Evolutionary conservation across 2,329 filamentous ascomycete species (phyloP).

Genomic region (Polychaeton citri): DNA sequence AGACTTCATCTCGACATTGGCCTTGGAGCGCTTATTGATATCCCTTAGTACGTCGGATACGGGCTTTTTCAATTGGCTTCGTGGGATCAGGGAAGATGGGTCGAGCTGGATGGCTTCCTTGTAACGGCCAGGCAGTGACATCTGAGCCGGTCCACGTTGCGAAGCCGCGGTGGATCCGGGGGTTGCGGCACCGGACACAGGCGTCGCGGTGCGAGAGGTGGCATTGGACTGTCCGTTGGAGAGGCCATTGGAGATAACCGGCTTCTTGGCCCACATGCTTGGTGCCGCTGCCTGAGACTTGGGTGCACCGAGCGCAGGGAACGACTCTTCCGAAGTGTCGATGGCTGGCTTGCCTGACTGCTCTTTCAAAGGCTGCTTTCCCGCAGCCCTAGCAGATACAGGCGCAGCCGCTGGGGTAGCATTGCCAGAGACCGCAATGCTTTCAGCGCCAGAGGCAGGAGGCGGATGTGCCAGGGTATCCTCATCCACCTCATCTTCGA

Average conservation of each 20-base stretch:
- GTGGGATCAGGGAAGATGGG: constrained; percentile 62
- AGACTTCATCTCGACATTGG: constrained; percentile 64
- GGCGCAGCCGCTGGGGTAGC: constrained; percentile 30
- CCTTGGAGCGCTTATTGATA: constrained; percentile 83
- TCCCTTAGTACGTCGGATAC: constrained; percentile 76
- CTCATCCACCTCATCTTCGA: constrained; percentile 74
- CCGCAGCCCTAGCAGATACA: constrained; percentile 50
- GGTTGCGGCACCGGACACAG: constrained; percentile 43
- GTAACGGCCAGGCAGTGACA: constrained; percentile 72
- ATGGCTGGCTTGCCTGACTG: constrained; percentile 34
- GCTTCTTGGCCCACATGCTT: constrained; percentile 66
- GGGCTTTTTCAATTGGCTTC: constrained; percentile 68
- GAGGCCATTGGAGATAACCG: constrained; percentile 32
- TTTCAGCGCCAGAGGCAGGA: constrained; percentile 29
- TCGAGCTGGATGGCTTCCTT: constrained; percentile 63
- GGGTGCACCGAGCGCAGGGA: constrained; percentile 74
- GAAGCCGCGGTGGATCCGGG: constrained; percentile 40
- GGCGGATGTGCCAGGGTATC: constrained; percentile 51
- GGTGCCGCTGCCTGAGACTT: constrained; percentile 49
- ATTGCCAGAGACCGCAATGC: constrained; percentile 30
- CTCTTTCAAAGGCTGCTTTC: constrained; percentile 52
- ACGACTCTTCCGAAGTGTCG: constrained; percentile 82
- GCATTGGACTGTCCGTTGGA: constrained; percentile 38
- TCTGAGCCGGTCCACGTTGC: constrained; percentile 25
- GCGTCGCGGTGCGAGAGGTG: constrained; percentile 47